A percentile compares a stretch with the other conserved stretches of the same genome.
These are phyloP conservation scores for Cytospora chrysosperma DNA, from an alignment of 2,329 filamentous ascomycete genomes.

Conservation along the genomic window DNA sequence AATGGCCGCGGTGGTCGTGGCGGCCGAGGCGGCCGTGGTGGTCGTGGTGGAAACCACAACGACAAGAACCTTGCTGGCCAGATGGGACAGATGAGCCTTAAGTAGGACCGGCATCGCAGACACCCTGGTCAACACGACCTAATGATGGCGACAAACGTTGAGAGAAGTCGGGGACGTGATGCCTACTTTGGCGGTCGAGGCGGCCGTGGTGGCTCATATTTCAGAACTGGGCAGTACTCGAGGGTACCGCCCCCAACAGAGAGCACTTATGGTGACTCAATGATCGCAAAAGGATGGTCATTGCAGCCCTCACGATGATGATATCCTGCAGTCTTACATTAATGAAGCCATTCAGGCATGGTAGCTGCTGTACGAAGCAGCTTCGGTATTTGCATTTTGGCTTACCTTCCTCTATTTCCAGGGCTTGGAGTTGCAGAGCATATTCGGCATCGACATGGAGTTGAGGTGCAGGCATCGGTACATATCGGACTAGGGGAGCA, in stretches of 20 bases:
- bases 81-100: conserved; percentile 22
- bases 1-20: conserved; percentile 5
- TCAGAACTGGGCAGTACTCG: conserved; percentile 2
- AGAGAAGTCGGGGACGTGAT: not conserved
- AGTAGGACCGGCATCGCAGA: conserved; percentile 22
- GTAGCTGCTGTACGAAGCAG: not conserved
- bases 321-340: not conserved
- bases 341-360: not conserved
- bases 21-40: conserved; percentile 6
- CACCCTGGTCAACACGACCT: conserved; percentile 4
- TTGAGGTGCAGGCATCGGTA: conserved; percentile 1
- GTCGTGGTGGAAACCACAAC: conserved; percentile 1
- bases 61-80: conserved; percentile 20
- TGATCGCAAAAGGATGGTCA: not conserved
- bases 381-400: not conserved
- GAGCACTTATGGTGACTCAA: not conserved
- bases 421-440: conserved; percentile 7
- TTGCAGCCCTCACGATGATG: not conserved
- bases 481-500: not conserved
- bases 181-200: not conserved
- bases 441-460: conserved; percentile 17
- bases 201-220: not conserved
- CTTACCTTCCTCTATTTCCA: conserved; percentile 4
- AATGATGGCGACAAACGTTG: not conserved
- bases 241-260: conserved; percentile 5